phyloP scores from a whole-genome alignment of 805 yeast genomes.

The Candida arabinofermentans region DNA sequence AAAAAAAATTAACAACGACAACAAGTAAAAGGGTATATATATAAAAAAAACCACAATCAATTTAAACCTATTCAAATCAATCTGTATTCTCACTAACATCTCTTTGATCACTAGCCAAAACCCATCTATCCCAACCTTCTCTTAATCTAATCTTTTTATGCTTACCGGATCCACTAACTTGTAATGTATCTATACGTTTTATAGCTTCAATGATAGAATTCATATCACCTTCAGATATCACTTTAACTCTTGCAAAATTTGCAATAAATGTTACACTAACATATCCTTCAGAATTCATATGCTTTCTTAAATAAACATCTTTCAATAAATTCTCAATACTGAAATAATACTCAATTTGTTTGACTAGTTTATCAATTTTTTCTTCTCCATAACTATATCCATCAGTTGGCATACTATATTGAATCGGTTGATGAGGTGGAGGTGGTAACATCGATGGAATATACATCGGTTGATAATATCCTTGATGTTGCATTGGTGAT shows the following conservation, averaged over 20 bases:
- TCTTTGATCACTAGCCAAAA: conserved; percentile 49
- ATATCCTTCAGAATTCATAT: conserved; percentile 73
- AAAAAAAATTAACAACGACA: conserved; percentile 1
- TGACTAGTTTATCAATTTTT: conserved; percentile 13
- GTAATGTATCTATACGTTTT: conserved; percentile 27
- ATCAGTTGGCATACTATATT: not conserved
- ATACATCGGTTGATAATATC: conserved; percentile 2
- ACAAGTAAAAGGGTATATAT: not conserved
- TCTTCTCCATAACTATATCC: conserved; percentile 6
- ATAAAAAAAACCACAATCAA: not conserved
- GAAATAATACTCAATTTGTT: conserved; percentile 84
- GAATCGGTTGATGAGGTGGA: conserved; percentile 4
- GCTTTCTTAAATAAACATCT: conserved; percentile 73
- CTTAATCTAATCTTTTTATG: conserved; percentile 52
- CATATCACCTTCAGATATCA: conserved; percentile 47
- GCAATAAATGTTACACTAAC: conserved; percentile 55
- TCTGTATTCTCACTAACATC: conserved; percentile 6
- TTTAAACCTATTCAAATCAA: not conserved
- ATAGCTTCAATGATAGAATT: conserved; percentile 32
- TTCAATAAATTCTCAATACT: conserved; percentile 80
- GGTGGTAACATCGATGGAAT: not conserved
- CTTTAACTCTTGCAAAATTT: conserved; percentile 67
- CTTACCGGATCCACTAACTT: conserved; percentile 29
- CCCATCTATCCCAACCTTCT: conserved; percentile 63
- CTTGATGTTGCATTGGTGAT: conserved; percentile 8